Conservation (phyloP, 2,329 filamentous ascomycete genomes). For the Tolypocladium ovalisporum region DNA sequence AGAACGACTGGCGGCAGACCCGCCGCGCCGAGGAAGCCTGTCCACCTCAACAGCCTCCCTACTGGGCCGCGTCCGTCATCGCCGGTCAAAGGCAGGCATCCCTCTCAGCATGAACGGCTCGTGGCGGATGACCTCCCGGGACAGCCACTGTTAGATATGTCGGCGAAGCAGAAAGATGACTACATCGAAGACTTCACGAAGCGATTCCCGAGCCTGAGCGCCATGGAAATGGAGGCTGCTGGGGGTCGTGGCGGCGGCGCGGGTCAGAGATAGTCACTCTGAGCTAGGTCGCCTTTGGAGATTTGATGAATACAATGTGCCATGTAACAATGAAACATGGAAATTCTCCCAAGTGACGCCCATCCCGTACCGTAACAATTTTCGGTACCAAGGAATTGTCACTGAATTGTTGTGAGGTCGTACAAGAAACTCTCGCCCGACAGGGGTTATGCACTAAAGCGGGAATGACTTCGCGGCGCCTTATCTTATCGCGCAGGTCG, state of each 20-base stretch:
- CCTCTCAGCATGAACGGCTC: slow-evolving; percentile 23
- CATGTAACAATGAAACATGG: neutral
- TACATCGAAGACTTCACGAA: slow-evolving; percentile 65
- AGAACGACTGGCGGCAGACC: slow-evolving; percentile 29
- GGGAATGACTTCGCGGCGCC: neutral
- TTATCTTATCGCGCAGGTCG: slow-evolving; percentile 1
- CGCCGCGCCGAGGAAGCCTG: slow-evolving; percentile 49
- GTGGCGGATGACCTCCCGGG: slow-evolving; percentile 35
- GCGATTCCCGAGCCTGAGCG: slow-evolving; percentile 73
- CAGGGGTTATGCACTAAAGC: neutral
- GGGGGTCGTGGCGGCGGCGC: slow-evolving; percentile 20
- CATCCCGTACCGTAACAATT: neutral
- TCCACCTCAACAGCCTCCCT: slow-evolving; percentile 45
- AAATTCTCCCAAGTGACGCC: neutral
- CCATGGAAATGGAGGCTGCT: slow-evolving; percentile 76
- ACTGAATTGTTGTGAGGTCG: neutral
- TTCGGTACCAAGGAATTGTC: neutral
- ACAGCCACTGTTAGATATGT: slow-evolving; percentile 43
- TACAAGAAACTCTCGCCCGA: neutral
- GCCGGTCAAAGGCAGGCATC: slow-evolving; percentile 29
- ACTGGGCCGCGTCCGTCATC: slow-evolving; percentile 32
- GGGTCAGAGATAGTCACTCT: slow-evolving; percentile 10
- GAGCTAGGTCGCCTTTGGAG: neutral
- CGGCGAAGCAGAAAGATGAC: slow-evolving; percentile 49
- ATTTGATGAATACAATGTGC: neutral